phyloP scores from a whole-genome alignment of 768 basidiomycete genomes.

The Leucogyrophana mollusca region DNA sequence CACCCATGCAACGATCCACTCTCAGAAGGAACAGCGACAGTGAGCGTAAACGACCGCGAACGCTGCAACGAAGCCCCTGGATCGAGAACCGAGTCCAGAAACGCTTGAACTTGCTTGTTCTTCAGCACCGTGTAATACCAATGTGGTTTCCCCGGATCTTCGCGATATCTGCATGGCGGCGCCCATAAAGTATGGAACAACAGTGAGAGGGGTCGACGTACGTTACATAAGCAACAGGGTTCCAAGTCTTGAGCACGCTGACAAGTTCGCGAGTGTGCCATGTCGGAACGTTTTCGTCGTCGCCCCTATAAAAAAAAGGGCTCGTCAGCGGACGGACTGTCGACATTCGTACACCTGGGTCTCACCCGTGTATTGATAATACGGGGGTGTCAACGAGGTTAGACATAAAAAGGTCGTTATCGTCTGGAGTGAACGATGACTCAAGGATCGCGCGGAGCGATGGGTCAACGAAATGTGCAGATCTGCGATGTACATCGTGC shows the following conservation, averaged over 20 bases:
- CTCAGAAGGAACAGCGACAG: constrained; percentile 66
- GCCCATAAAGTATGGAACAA: not conserved
- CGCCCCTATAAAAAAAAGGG: constrained; percentile 44
- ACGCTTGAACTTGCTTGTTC: constrained; percentile 52
- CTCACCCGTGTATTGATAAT: constrained; percentile 78
- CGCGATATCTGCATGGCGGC: constrained; percentile 46
- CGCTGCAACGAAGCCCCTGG: not conserved
- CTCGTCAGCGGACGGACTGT: not conserved
- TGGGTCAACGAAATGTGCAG: constrained; percentile 79
- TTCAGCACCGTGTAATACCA: constrained; percentile 67
- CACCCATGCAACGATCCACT: constrained; percentile 72
- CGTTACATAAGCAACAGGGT: constrained; percentile 50
- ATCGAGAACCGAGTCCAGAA: constrained; percentile 42
- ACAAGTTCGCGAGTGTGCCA: constrained; percentile 79
- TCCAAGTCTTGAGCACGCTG: constrained; percentile 57
- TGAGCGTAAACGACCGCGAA: constrained; percentile 60
- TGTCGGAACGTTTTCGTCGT: constrained; percentile 84
- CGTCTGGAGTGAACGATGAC: constrained; percentile 74
- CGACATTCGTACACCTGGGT: constrained; percentile 3
- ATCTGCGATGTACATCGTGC: constrained; percentile 35
- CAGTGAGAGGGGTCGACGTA: constrained; percentile 25
- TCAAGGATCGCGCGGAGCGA: constrained; percentile 68
- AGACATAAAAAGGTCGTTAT: constrained; percentile 83
- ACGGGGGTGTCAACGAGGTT: constrained; percentile 72
- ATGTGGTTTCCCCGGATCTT: constrained; percentile 62